phyloP scores from a whole-genome alignment of 2,329 filamentous ascomycete genomes.

The Teratosphaeria destructans region DNA sequence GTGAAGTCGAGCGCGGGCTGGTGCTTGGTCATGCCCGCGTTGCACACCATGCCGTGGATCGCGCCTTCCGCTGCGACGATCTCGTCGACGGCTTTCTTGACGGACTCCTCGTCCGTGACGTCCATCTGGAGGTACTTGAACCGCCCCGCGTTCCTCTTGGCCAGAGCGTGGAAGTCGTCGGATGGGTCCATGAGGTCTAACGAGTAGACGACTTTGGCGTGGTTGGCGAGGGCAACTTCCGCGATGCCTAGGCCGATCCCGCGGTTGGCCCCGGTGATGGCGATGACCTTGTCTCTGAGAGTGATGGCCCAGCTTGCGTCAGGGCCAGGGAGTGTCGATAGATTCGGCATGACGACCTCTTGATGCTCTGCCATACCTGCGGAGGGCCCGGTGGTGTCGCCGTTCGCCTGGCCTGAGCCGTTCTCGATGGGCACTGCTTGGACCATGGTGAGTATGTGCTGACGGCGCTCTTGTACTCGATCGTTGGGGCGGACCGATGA shows the following conservation, averaged over 20 bases:
- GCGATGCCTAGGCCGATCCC: constrained; percentile 22
- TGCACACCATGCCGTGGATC: constrained; percentile 20
- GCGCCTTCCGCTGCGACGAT: constrained; percentile 18
- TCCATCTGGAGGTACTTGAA: constrained; percentile 23
- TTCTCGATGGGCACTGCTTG: constrained; percentile 14
- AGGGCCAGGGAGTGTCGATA: constrained; percentile 33
- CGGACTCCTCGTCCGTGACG: constrained; percentile 18
- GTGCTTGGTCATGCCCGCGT: constrained; percentile 24
- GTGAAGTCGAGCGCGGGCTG: constrained; percentile 23
- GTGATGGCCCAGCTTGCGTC: constrained; percentile 37
- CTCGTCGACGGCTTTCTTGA: constrained; percentile 17
- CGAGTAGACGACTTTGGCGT: constrained; percentile 19
- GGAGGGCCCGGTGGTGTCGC: constrained; percentile 6
- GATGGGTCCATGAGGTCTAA: constrained; percentile 21
- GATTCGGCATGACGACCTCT: constrained; percentile 20
- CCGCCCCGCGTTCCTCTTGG: constrained; percentile 16
- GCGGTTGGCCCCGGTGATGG: constrained; percentile 27
- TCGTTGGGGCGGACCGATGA: neutral
- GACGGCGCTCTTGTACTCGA: neutral
- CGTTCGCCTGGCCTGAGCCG: constrained; percentile 10
- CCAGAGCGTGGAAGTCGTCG: constrained; percentile 18
- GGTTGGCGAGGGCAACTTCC: constrained; percentile 23
- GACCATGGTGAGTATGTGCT: constrained; percentile 13
- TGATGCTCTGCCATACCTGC: constrained; percentile 5
- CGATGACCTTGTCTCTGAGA: constrained; percentile 33